These are phyloP conservation scores for Ajuga reptans DNA, from an alignment of 305 asterid genomes.

Conservation along the genomic window DNA sequence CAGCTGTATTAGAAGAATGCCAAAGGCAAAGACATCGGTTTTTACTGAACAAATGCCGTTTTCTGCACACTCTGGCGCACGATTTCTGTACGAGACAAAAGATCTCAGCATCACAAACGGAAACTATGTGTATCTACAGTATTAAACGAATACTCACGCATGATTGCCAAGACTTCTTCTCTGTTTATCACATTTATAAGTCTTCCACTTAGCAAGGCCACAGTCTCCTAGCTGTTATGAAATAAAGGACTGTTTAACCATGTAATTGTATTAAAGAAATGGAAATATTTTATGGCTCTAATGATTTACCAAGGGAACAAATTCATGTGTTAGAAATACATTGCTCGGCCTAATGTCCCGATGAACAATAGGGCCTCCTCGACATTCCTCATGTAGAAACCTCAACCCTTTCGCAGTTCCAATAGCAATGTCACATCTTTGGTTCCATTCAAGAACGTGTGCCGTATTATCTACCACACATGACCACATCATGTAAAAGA, in stretches of 20 bases:
- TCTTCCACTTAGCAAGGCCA: constrained; percentile 39
- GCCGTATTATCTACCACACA: constrained; percentile 25
- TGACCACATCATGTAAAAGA: background rate
- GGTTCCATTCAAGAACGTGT: constrained; percentile 38
- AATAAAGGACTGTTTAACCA: background rate
- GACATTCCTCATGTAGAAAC: constrained; percentile 50
- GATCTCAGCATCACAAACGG: background rate
- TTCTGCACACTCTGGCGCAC: constrained; percentile 44
- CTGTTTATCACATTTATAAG: constrained; percentile 21
- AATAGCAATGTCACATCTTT: constrained; percentile 37
- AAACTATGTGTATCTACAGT: background rate
- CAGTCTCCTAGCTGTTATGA: constrained; percentile 40
- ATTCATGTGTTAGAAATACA: constrained; percentile 37
- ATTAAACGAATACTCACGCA: constrained; percentile 27
- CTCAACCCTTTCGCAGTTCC: constrained; percentile 52
- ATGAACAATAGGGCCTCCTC: constrained; percentile 40
- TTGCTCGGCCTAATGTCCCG: constrained; percentile 44
- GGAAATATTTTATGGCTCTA: background rate
- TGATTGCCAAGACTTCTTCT: constrained; percentile 23
- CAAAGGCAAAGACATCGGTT: constrained; percentile 45
- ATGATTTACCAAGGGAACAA: constrained; percentile 39
- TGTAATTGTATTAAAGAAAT: background rate
- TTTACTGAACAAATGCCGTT: constrained; percentile 26
- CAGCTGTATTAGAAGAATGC: constrained; percentile 41
- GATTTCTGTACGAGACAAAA: constrained; percentile 32